Base-by-base conservation (phyloP, 176 grass and related monocot species). In the Zoysia japonica region DNA sequence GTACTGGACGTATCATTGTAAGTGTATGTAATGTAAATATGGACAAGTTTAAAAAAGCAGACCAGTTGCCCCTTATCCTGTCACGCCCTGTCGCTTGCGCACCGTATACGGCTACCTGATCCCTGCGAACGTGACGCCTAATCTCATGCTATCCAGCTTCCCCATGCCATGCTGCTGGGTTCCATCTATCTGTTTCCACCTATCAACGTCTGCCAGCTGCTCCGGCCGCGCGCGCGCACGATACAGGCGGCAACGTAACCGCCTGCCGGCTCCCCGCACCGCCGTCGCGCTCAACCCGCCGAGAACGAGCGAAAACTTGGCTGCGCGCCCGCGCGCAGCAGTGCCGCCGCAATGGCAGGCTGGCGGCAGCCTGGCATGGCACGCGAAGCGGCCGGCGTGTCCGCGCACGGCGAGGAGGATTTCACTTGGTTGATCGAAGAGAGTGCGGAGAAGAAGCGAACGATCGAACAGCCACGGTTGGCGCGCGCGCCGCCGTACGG, bases 41-140 rank as follows among this genome's bases (percentile, higher is more conserved):
- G 61, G 20, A 53, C 20, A 67, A 38, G 71, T 19, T 56, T 16
- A 35, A 82, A 82, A 65, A 50, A 53, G 43, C 41, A 80, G 70
- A 75, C 77, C 67, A 45, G 12, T 40, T 72, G 8, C 47, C 19
- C 40, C 28, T 28, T 2, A 51, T 53, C 57, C 9, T 39, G 70
- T 50, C 36, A 20, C 72, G 67, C 19, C 54, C 50, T 52, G 63
- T 45, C 9, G 42, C 15, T 80, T 5, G 48, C 51, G 44, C 3
- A 16, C 51, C 36, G 6, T 5, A 48, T 15, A 57, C 45, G 10
- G 28, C 16, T 56, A 7, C 12, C 11, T 4, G 20, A 61, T 61
- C 9, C 55, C 43, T 48, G 38, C 19, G 71, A 70, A 79, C 59
- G 65, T 57, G 59, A 20, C 54, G 11, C 35, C 9, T 44, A 44